Base-by-base conservation (phyloP, 352 stramenopile genomes). In the Phytophthora tentaculata region DNA sequence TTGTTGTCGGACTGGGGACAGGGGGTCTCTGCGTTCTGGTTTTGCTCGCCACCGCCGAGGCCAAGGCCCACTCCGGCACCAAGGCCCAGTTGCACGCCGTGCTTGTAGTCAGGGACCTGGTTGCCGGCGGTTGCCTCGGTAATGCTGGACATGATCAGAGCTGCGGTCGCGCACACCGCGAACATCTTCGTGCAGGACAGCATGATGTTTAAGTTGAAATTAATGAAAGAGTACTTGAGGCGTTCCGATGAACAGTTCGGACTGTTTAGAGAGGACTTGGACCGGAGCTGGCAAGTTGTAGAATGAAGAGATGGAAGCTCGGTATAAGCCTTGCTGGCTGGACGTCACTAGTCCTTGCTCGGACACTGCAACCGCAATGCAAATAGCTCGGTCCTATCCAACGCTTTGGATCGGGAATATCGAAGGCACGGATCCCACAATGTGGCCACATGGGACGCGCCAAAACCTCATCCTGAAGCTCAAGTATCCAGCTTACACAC, bases 111-210 rank as follows among this genome's bases (percentile, higher is more conserved):
- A 0, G 48, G 52, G 5, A 50, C 20, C 2, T 69, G n/a, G 54
- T 68, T 65, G 48, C 41, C 35, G 14, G 43, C 29, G 7, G 55
- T 70, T 12, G 64, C 60, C 22, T 69, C 58, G 4, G 57, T 32
- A 22, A 76, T 56, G 43, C 48, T 73, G 58, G 69, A 63, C 54
- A 76, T 60, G 54, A 76, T 35, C 55, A 73, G 29, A 20, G 55
- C 64, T 20, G 69, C 69, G 2, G 69, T 76, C 1, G 69, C 69
- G 58, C 69, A 76, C 35, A 70, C 14, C 14, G 64, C 55, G 55
- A 73, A 56, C 64, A 73, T 67, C 45, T 76, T 76, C 26, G 69
- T 66, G 69, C 64, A 73, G 54, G 69, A 69, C 19, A 76, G 48
- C 69, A 76, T 76, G 39, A 44, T 62, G 32, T 20, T 51, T 67